A percentile compares a stretch with the other conserved stretches of the same genome.
Evolutionary conservation across 768 basidiomycete genomes (phyloP).

Genomic region (Panellus pusillus): DNA sequence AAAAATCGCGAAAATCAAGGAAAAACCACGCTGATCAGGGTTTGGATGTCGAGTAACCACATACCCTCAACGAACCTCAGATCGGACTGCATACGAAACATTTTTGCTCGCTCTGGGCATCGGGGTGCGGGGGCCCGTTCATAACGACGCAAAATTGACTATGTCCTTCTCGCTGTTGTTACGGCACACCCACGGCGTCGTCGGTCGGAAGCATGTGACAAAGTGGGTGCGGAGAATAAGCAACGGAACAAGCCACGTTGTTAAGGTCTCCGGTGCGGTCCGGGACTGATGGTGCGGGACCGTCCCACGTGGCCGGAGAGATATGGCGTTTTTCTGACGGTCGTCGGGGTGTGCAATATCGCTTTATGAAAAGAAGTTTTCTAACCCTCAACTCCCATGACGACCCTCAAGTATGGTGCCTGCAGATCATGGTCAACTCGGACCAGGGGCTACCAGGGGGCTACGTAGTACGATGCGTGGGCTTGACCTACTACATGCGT

Average conservation of each 20-base stretch:
- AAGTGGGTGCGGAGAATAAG: slow-evolving; percentile 3
- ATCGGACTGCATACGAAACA: too few relatives aligned
- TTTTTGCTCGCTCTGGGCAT: too few relatives aligned
- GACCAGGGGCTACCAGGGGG: too few relatives aligned
- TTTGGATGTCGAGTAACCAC: not conserved
- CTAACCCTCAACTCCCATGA: not conserved
- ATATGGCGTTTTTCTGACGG: not conserved
- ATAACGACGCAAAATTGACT: slow-evolving; percentile 17
- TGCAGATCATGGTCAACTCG: slow-evolving; percentile 10
- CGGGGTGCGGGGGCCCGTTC: not conserved
- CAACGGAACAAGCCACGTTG: slow-evolving; percentile 43
- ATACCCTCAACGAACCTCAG: too few relatives aligned
- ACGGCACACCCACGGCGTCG: slow-evolving; percentile 23
- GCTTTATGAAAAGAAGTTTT: not conserved
- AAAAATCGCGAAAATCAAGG: not conserved
- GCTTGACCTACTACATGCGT: slow-evolving; percentile 5
- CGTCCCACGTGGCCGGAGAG: slow-evolving; percentile 15
- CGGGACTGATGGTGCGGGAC: slow-evolving; percentile 21
- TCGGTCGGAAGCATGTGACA: slow-evolving; percentile 22
- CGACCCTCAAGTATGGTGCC: not conserved
- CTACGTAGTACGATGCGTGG: not conserved
- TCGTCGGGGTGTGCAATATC: not conserved
- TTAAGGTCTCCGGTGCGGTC: slow-evolving; percentile 30
- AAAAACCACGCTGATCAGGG: not conserved
- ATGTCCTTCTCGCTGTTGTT: not conserved